Base-by-base conservation (phyloP, 2,329 filamentous ascomycete species). In the Xylaria sp. region DNA sequence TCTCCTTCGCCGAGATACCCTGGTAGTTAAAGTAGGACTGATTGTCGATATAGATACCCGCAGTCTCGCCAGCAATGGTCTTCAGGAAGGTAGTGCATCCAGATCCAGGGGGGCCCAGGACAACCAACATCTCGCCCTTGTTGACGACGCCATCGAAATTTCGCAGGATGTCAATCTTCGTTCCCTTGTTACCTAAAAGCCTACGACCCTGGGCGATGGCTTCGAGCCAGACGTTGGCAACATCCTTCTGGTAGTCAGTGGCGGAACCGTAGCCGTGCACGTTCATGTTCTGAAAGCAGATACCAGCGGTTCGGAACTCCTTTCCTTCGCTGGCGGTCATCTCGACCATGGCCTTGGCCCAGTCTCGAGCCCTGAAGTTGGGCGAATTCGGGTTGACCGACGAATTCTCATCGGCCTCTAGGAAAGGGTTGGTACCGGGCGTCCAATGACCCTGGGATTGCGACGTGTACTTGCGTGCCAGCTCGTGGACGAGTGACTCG, bases 51-150 rank as follows among this genome's bases (percentile, higher is more conserved):
- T 87, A 89, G 74, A 97, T 90, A 61, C 94, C 94, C 73, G 94
- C 91, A 25, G 91, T 93, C 80, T 97, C 93, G 69, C 94, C 93
- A 3, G 93, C 89, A 73, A 97, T 88, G 0, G 93, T 92, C 83
- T 97, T 97, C 67, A 97, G 84, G 71, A 97, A 90, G 1, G 94
- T 97, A 18, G 92, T 93, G 79, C 94, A 97, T 63, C 92, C 92
- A n/a, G 87, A 86, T 49, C 88, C 88, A 1, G 91, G 91, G 64
- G 91, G 91, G 18, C 91, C 91, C 41, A 94, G 84, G 2, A 93
- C 91, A 18, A 93, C 89, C 33, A 93, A 81, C 90, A 94, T 92
- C 83, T 94, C 91, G 52, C 91, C 91, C 69, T 87, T 88, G 76
- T 88, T 84, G 1, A 93, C 89, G 0, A 93, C 77, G 31, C 91